These are phyloP conservation scores for Prasinococcaceae sp. DNA, from an alignment of 139 green algal species.

Conservation along the genomic window DNA sequence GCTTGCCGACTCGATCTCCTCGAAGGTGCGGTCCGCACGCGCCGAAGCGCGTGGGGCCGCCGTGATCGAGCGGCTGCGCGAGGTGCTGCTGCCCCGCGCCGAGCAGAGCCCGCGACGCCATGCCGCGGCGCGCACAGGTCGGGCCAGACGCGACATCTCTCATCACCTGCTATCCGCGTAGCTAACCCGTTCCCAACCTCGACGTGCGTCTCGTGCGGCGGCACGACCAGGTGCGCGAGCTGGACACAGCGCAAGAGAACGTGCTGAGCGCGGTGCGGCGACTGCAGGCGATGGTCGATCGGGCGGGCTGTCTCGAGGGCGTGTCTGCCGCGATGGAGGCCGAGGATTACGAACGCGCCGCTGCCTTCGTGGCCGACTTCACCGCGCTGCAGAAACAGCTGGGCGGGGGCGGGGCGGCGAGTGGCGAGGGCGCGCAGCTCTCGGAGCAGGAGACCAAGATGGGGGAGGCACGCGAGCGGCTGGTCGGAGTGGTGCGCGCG, in stretches of 20 bases:
- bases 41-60: too few relatives aligned
- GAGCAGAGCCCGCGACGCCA: too few relatives aligned
- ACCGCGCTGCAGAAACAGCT: constrained; percentile 53
- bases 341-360: constrained; percentile 75
- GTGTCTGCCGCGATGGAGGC: constrained; percentile 35
- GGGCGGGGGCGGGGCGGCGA: neutral
- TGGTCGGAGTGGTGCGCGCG: constrained; percentile 47
- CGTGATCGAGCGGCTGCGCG: too few relatives aligned
- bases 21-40: too few relatives aligned
- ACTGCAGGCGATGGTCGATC: constrained; percentile 62
- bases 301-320: constrained; percentile 55
- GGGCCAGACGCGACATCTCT: too few relatives aligned
- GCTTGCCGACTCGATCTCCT: too few relatives aligned
- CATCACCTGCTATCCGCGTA: too few relatives aligned
- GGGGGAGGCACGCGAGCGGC: constrained; percentile 32
- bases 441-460: constrained; percentile 40
- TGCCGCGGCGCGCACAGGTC: too few relatives aligned
- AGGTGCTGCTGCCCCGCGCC: too few relatives aligned
- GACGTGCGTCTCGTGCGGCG: too few relatives aligned
- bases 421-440: neutral
- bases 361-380: constrained; percentile 53
- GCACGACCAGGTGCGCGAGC: constrained; percentile 30
- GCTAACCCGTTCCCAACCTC: too few relatives aligned
- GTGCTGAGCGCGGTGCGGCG: constrained; percentile 38
- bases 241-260: constrained; percentile 59